These are phyloP conservation scores for Gypsophila paniculata DNA, from an alignment of 179 eudicot species.

Conservation along the genomic window DNA sequence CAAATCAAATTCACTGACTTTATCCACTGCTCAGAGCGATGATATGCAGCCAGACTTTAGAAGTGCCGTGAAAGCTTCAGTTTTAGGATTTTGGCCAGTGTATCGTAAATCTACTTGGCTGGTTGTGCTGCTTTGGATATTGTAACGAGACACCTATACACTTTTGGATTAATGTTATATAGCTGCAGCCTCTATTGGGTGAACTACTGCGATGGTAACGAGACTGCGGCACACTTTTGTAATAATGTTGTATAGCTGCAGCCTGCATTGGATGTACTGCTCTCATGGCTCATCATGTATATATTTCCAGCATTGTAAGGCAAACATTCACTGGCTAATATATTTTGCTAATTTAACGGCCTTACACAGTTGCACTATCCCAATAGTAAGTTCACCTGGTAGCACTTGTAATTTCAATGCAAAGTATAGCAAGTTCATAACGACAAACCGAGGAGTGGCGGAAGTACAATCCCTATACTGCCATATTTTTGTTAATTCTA, in stretches of 20 bases:
- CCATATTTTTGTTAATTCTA: too few relatives aligned
- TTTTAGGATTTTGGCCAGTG: neutral
- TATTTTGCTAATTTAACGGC: neutral
- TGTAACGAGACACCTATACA: neutral
- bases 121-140: neutral
- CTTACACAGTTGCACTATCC: too few relatives aligned
- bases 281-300: neutral
- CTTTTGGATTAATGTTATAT: neutral
- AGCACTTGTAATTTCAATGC: too few relatives aligned
- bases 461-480: too few relatives aligned
- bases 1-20: neutral
- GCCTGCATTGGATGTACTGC: neutral
- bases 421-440: too few relatives aligned
- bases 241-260: too few relatives aligned
- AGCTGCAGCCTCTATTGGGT: neutral
- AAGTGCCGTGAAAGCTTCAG: constrained; percentile 5
- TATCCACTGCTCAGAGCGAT: neutral
- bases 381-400: too few relatives aligned
- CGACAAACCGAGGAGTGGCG: too few relatives aligned
- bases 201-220: too few relatives aligned
- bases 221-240: too few relatives aligned
- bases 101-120: neutral
- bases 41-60: neutral
- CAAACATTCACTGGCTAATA: neutral
- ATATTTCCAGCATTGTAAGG: constrained; percentile 2